A percentile compares a stretch with the other conserved stretches of the same genome.
Evolutionary conservation across 164 flowering plant species (phyloP).

Genomic region (Annona squamosa): DNA sequence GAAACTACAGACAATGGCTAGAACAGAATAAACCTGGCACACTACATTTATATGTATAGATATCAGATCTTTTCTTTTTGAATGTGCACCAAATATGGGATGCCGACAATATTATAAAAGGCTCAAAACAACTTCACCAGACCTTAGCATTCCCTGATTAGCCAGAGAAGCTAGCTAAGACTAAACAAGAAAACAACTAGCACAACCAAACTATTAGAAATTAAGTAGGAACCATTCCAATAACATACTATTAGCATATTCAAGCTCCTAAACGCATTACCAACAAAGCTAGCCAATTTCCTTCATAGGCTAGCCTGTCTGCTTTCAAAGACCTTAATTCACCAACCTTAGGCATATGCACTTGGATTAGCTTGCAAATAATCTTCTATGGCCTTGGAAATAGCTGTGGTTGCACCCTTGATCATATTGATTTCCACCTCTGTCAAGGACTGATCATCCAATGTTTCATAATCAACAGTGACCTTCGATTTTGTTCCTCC

Average conservation of each 20-base stretch:
- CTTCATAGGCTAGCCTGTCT: neutral
- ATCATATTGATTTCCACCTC: neutral
- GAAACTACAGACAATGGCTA: too few species aligned
- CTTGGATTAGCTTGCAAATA: slow-evolving; percentile 8
- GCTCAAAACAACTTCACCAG: too few species aligned
- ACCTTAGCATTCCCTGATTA: too few species aligned
- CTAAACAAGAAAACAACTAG: too few species aligned
- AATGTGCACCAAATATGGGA: too few species aligned
- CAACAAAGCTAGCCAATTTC: neutral
- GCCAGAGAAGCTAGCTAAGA: too few species aligned
- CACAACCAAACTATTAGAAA: neutral
- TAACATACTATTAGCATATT: too few species aligned
- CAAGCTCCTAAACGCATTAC: neutral
- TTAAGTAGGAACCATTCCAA: neutral
- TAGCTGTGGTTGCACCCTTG: neutral
- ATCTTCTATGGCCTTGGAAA: slow-evolving; percentile 8
- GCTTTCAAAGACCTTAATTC: neutral
- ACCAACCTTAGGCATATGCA: slow-evolving; percentile 2
- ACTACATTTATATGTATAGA: too few species aligned
- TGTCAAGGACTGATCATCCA: neutral
- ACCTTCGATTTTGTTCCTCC: neutral
- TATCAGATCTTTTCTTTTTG: too few species aligned
- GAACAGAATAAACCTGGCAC: too few species aligned
- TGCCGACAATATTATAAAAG: too few species aligned
- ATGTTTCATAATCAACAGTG: slow-evolving; percentile 4